phyloP scores from a whole-genome alignment of 148 eudicot genomes.

The Diospyros lotus region DNA sequence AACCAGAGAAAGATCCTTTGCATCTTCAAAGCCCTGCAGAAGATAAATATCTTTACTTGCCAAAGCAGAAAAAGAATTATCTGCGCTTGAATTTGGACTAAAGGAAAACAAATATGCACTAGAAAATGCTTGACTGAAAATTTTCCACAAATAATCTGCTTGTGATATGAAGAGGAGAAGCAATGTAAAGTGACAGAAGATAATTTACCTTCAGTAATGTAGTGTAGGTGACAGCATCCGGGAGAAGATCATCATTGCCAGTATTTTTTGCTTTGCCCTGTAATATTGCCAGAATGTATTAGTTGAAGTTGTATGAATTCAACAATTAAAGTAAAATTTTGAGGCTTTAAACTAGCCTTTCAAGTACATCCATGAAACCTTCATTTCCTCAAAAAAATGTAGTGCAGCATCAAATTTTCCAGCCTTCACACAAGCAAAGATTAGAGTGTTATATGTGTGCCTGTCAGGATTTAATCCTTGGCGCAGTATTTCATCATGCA shows the following conservation, averaged over 20 bases:
- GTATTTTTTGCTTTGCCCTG: slow-evolving; percentile 46
- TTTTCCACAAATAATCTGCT: too few relatives aligned
- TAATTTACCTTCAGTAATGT: slow-evolving; percentile 54
- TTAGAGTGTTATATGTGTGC: slow-evolving; percentile 60
- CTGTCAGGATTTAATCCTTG: slow-evolving; percentile 59
- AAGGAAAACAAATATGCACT: not conserved
- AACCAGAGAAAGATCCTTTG: slow-evolving; percentile 39
- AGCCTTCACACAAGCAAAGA: slow-evolving; percentile 54
- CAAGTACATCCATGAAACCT: slow-evolving; percentile 47
- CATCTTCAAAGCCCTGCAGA: slow-evolving; percentile 48
- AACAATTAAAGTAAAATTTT: slow-evolving; percentile 21
- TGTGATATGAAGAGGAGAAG: too few relatives aligned
- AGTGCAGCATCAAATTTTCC: slow-evolving; percentile 43
- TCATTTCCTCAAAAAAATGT: slow-evolving; percentile 58
- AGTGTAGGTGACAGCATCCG: slow-evolving; percentile 58
- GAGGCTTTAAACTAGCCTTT: slow-evolving; percentile 56
- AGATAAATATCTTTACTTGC: not conserved
- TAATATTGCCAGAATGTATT: slow-evolving; percentile 18
- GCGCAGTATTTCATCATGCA: slow-evolving; percentile 48
- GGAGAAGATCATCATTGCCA: slow-evolving; percentile 33
- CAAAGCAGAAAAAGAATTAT: not conserved
- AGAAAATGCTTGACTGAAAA: not conserved
- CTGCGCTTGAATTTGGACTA: not conserved
- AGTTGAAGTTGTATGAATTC: slow-evolving; percentile 9
- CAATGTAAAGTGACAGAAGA: not conserved